Conservation (phyloP, 1,284 basidiomycete genomes). For the Mycena sp. region DNA sequence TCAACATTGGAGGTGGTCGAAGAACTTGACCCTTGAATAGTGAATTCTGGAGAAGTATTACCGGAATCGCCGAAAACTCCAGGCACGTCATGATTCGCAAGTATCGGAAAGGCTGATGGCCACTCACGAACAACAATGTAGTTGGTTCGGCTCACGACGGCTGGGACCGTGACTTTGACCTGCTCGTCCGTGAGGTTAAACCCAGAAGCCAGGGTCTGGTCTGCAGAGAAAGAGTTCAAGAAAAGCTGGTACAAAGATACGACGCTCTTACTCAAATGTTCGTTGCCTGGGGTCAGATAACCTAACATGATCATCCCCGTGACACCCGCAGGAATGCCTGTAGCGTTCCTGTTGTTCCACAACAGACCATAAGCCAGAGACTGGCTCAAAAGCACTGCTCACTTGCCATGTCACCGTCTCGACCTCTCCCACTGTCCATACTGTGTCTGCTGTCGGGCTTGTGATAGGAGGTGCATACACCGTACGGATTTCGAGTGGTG, state of each 20-base stretch:
- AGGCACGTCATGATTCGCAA: too few species aligned
- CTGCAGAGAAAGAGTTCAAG: constrained; percentile 42
- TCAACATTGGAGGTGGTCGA: background rate
- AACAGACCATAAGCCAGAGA: background rate
- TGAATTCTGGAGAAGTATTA: constrained; percentile 55
- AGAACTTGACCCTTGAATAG: constrained; percentile 40
- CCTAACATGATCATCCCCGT: constrained; percentile 64
- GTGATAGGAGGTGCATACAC: constrained; percentile 66
- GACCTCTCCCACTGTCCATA: constrained; percentile 63
- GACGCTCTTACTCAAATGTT: constrained; percentile 62
- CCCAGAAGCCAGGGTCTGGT: constrained; percentile 62
- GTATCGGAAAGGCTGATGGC: constrained; percentile 9
- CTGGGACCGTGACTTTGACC: constrained; percentile 64
- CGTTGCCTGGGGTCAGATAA: constrained; percentile 49
- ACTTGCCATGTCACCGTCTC: constrained; percentile 69
- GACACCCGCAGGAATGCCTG: constrained; percentile 43
- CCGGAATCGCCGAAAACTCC: constrained; percentile 33
- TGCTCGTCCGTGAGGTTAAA: constrained; percentile 62
- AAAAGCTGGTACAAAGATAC: background rate
- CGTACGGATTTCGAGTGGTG: constrained; percentile 56
- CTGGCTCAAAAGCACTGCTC: background rate
- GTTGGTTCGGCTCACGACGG: constrained; percentile 50
- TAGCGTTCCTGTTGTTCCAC: constrained; percentile 7
- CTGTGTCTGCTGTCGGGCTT: constrained; percentile 56
- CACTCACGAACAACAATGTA: constrained; percentile 53